A percentile compares a stretch with the other conserved stretches of the same genome.
Conservation (phyloP, 2,329 filamentous ascomycete genomes). For the Pseudogymnoascus sp. region DNA sequence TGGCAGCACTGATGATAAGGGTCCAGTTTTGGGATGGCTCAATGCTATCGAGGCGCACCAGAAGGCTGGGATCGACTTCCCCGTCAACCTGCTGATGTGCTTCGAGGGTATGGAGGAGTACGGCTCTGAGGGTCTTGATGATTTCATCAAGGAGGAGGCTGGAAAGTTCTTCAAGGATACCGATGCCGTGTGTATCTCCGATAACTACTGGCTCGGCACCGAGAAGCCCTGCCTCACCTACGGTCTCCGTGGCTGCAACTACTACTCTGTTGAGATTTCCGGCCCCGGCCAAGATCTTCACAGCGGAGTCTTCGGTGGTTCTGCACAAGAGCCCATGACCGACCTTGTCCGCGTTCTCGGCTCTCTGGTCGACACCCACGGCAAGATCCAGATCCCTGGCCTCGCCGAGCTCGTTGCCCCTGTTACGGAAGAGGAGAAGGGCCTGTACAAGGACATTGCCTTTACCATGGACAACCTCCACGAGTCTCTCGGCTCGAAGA, state of each 20-base stretch:
- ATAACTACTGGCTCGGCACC: slow-evolving; percentile 99
- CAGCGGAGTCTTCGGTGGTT: slow-evolving; percentile 93
- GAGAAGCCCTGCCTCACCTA: slow-evolving; percentile 98
- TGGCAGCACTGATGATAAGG: slow-evolving; percentile 95
- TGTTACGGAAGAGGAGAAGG: slow-evolving; percentile 75
- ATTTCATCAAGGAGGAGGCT: slow-evolving; percentile 84
- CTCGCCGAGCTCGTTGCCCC: slow-evolving; percentile 89
- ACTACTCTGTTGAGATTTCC: slow-evolving; percentile 86
- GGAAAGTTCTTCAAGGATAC: slow-evolving; percentile 93
- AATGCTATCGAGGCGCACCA: slow-evolving; percentile 98
- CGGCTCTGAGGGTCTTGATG: slow-evolving; percentile 90
- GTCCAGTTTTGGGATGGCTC: slow-evolving; percentile 91
- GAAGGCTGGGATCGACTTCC: slow-evolving; percentile 87
- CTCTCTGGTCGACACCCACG: slow-evolving; percentile 77
- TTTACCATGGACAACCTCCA: slow-evolving; percentile 96
- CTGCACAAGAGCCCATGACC: slow-evolving; percentile 97
- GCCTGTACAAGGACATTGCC: slow-evolving; percentile 79
- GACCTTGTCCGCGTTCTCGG: slow-evolving; percentile 78
- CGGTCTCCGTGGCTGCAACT: slow-evolving; percentile 93
- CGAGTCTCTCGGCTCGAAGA: slow-evolving; percentile 82
- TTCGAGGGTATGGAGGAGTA: slow-evolving; percentile 99
- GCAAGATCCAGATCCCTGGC: slow-evolving; percentile 91
- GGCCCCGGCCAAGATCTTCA: slow-evolving; percentile 91
- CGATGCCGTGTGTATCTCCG: slow-evolving; percentile 94
- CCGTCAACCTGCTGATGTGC: slow-evolving; percentile 97